A percentile compares a stretch with the other conserved stretches of the same genome.
Evolutionary conservation across 164 flowering plant species (phyloP).

Genomic region (Vitis rupestris): DNA sequence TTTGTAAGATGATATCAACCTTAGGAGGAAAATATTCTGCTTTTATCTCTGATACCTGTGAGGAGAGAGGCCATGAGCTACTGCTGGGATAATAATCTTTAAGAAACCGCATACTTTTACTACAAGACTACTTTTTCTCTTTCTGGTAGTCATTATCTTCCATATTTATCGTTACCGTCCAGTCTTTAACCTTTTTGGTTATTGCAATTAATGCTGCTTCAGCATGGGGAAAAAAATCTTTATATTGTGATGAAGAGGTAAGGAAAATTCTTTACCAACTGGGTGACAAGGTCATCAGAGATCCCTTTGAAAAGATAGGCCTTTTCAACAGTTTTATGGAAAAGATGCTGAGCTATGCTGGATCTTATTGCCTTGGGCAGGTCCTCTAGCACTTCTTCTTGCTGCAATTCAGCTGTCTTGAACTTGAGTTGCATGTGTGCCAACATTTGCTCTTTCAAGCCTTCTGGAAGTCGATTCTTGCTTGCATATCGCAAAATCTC

Average conservation of each 20-base stretch:
- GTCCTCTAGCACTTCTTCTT: slow-evolving; percentile 71
- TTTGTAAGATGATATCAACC: slow-evolving; percentile 77
- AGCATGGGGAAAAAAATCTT: not conserved
- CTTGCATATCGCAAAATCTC: slow-evolving; percentile 62
- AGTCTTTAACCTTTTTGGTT: no score
- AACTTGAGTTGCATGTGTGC: slow-evolving; percentile 80
- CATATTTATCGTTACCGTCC: not conserved
- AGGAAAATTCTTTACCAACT: slow-evolving; percentile 41
- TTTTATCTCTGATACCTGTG: slow-evolving; percentile 81
- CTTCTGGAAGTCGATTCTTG: slow-evolving; percentile 78
- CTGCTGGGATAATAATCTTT: not conserved
- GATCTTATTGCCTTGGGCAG: slow-evolving; percentile 89
- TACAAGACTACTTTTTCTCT: not conserved
- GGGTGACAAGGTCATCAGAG: slow-evolving; percentile 60
- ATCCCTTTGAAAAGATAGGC: slow-evolving; percentile 74
- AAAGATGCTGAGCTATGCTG: slow-evolving; percentile 76
- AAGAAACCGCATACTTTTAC: not conserved
- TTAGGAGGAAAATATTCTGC: slow-evolving; percentile 94
- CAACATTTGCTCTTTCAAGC: slow-evolving; percentile 80
- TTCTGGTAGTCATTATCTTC: not conserved
- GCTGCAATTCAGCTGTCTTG: slow-evolving; percentile 79
- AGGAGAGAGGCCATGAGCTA: slow-evolving; percentile 9
- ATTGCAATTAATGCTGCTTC: no score
- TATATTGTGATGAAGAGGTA: not conserved
- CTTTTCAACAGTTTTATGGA: slow-evolving; percentile 45